Evolutionary conservation across 495 filamentous ascomycete genomes (phyloP), one percentile per base, ranked within the genome.

Genomic region (Xylaria curta): DNA sequence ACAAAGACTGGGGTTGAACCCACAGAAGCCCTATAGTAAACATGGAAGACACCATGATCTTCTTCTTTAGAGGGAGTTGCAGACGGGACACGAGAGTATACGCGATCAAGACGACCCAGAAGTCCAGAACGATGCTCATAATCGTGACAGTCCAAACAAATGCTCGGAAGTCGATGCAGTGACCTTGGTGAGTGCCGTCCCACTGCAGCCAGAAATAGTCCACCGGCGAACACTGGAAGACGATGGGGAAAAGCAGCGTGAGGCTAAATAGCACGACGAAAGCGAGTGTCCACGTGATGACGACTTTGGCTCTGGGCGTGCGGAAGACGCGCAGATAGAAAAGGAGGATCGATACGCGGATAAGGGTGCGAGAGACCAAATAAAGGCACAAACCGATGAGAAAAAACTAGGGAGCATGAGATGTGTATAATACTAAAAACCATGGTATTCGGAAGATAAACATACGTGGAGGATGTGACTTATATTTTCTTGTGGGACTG

Each of bases 41-140:
- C 82, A 88, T 88, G n/a, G 86, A 33, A 63, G 80, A 77, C 38
- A 88, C 79, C 31, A 78, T 78, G 4, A 82, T 56, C 73, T 86
- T 88, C 75, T 85, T 87, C 68, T 79, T 81, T 60, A 76, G 74
- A 40, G 78, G 80, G 44, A 89, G 73, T 21, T 83, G 72, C 26
- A 88, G 75, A 7, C 79, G 60, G 38, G 60, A 42, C 38, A 63
- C 72, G 2, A 78, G 66, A 2, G 87, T 66, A 42, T 82, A 80
- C 19, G 80, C 80, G 9, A 89, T 76, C 0, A 87, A 83, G 9
- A 91, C 76, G 8, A 80, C 79, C 72, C 85, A 76, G 1, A 85
- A 38, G 71, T 90, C 87, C 12, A 87, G 80, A n/a, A 85, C 54
- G 49, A 90, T 88, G 73, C 84, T 86, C 21, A 89, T 73, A 3